Percentiles rank a stretch among this genome's conserved stretches.
phyloP scores from a whole-genome alignment of 1,139 yeast genomes.

The Zygotorulaspora mrakii region DNA sequence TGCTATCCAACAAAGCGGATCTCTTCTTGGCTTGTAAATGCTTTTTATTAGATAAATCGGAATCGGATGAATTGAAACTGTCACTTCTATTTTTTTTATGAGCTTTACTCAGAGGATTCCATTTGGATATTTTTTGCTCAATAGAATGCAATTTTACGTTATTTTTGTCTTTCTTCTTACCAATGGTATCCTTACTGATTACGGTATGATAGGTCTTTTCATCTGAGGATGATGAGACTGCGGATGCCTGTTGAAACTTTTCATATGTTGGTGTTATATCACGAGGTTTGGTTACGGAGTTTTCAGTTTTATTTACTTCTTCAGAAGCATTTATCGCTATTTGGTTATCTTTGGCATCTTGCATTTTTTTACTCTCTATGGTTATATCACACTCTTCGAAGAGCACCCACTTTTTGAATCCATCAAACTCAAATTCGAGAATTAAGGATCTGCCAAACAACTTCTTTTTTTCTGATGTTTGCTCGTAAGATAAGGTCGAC shows the following conservation, averaged over 20 bases:
- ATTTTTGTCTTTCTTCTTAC: slow-evolving; percentile 18
- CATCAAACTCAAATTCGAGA: slow-evolving; percentile 63
- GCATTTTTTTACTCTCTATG: slow-evolving; percentile 39
- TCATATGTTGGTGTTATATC: slow-evolving; percentile 25
- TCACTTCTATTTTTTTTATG: slow-evolving; percentile 26
- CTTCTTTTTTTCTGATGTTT: slow-evolving; percentile 58
- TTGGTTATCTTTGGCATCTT: slow-evolving; percentile 10
- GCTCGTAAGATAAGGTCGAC: slow-evolving; percentile 71
- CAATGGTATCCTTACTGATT: slow-evolving; percentile 23
- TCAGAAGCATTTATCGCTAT: slow-evolving; percentile 12
- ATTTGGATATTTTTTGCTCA: slow-evolving; percentile 29
- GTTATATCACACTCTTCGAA: slow-evolving; percentile 63
- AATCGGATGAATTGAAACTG: slow-evolving; percentile 8
- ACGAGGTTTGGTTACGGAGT: slow-evolving; percentile 13
- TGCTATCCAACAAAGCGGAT: slow-evolving; percentile 16
- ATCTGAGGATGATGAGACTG: slow-evolving; percentile 8
- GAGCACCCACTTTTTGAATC: slow-evolving; percentile 80
- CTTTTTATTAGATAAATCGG: slow-evolving; percentile 6
- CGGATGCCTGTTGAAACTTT: slow-evolving; percentile 24
- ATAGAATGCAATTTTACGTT: slow-evolving; percentile 22
- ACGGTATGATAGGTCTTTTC: slow-evolving; percentile 27
- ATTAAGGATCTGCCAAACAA: slow-evolving; percentile 79
- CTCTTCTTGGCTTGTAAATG: slow-evolving; percentile 12
- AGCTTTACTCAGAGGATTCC: slow-evolving; percentile 31
- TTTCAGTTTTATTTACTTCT: slow-evolving; percentile 14